phyloP scores from a whole-genome alignment of 805 yeast genomes.

The Vanderwaltozyma tropicalis region DNA sequence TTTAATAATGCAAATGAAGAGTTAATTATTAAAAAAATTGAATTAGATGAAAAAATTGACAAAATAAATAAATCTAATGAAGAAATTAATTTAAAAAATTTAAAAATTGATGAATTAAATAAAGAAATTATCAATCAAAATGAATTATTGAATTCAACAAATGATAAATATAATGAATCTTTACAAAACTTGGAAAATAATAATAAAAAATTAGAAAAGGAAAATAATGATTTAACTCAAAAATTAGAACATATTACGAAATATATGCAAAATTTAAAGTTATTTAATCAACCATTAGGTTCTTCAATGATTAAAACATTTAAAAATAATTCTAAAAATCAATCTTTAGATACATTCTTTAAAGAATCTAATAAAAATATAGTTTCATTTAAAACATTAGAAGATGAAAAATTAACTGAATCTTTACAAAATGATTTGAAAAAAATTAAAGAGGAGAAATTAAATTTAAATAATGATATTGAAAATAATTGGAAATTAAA shows the following conservation, averaged over 20 bases:
- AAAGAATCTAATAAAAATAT: slow-evolving; percentile 3
- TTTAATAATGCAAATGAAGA: slow-evolving; percentile 2
- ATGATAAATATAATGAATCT: too few relatives aligned
- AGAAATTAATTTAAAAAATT: not conserved
- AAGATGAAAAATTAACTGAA: slow-evolving; percentile 4
- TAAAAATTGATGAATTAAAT: too few relatives aligned
- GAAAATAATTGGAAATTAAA: slow-evolving; percentile 10
- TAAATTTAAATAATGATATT: slow-evolving; percentile 4
- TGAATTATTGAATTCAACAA: too few relatives aligned
- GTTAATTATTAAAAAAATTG: not conserved
- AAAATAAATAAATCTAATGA: not conserved
- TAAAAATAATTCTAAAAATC: not conserved
- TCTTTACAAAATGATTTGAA: not conserved
- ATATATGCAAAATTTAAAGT: slow-evolving; percentile 6
- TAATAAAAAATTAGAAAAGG: not conserved
- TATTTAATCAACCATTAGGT: slow-evolving; percentile 12
- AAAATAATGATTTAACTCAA: not conserved
- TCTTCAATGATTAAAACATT: slow-evolving; percentile 5
- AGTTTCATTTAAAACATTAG: slow-evolving; percentile 10
- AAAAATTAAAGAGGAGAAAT: not conserved
- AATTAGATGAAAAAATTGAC: not conserved
- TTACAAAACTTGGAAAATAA: not conserved
- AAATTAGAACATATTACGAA: slow-evolving; percentile 1
- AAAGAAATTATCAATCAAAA: too few relatives aligned
- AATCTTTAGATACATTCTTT: not conserved